Percentiles rank a stretch among this genome's conserved stretches.
These are phyloP conservation scores for Kluyveromyces lactis DNA, from an alignment of 805 yeast genomes.

Conservation along the genomic window DNA sequence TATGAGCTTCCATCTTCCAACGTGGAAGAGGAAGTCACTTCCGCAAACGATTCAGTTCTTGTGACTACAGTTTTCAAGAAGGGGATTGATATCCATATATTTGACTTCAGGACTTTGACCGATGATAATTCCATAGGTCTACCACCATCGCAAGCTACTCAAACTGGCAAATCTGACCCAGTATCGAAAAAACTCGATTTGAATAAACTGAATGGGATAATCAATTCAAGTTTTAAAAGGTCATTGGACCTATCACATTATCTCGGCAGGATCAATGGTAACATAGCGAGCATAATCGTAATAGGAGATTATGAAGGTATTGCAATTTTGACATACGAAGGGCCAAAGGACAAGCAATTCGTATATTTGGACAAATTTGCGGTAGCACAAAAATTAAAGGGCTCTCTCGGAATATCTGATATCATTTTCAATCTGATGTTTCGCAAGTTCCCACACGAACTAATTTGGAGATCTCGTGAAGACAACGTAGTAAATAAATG, in stretches of 20 bases:
- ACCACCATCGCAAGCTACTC: conserved; percentile 9
- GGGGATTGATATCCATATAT: conserved; percentile 44
- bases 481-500: conserved; percentile 92
- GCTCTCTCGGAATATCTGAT: conserved; percentile 90
- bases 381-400: conserved; percentile 74
- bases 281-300: conserved; percentile 67
- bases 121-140: conserved; percentile 20
- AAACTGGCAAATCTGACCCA: neutral
- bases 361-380: conserved; percentile 94
- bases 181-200: conserved; percentile 41
- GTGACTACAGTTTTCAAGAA: conserved; percentile 69
- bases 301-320: conserved; percentile 96
- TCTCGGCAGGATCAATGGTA: conserved; percentile 52
- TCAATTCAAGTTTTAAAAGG: conserved; percentile 74
- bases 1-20: conserved; percentile 11
- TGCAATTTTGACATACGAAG: conserved; percentile 86
- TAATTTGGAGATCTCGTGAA: conserved; percentile 84
- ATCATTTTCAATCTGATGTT: conserved; percentile 76
- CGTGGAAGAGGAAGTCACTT: conserved; percentile 3
- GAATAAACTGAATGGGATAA: conserved; percentile 45
- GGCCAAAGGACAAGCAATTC: conserved; percentile 31
- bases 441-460: conserved; percentile 57
- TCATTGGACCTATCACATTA: conserved; percentile 60
- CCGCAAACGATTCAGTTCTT: conserved; percentile 19
- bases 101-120: conserved; percentile 16